A percentile compares a stretch with the other conserved stretches of the same genome.
These are phyloP conservation scores for Macrophomina phaseolina DNA, from an alignment of 2,329 filamentous ascomycete genomes.

Conservation along the genomic window DNA sequence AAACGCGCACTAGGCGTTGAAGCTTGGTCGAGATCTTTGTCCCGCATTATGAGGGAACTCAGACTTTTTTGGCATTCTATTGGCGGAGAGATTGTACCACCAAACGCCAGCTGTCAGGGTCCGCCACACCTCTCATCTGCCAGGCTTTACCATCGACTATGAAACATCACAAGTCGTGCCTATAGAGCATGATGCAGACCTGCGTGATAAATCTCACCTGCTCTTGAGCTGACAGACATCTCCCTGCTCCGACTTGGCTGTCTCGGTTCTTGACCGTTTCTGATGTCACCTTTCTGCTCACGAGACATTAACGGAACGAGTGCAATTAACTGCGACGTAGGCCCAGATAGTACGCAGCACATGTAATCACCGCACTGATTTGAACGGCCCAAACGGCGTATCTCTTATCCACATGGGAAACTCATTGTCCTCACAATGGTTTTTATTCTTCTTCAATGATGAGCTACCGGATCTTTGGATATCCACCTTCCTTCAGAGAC, in stretches of 20 bases:
- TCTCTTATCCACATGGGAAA: no score
- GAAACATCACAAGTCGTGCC: background rate
- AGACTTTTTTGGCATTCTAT: background rate
- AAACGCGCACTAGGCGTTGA: background rate
- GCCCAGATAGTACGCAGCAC: no score
- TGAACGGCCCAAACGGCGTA: no score
- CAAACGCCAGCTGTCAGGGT: background rate
- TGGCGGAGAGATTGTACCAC: conserved; percentile 4
- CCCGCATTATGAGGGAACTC: background rate
- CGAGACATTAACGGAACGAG: no score
- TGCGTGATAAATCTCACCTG: background rate
- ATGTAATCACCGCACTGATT: no score
- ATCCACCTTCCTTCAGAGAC: no score
- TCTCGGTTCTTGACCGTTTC: background rate
- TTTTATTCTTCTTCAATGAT: no score
- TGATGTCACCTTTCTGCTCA: background rate
- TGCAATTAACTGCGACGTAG: no score
- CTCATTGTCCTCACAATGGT: no score
- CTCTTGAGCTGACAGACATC: background rate
- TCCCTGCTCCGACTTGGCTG: background rate
- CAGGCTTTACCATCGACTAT: background rate
- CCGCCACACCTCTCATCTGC: background rate
- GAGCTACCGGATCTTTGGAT: no score
- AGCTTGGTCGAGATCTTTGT: conserved; percentile 5
- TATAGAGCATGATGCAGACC: background rate